These are phyloP conservation scores for Tillandsia leiboldiana DNA, from an alignment of 176 grass and related monocot genomes.

Conservation along the genomic window DNA sequence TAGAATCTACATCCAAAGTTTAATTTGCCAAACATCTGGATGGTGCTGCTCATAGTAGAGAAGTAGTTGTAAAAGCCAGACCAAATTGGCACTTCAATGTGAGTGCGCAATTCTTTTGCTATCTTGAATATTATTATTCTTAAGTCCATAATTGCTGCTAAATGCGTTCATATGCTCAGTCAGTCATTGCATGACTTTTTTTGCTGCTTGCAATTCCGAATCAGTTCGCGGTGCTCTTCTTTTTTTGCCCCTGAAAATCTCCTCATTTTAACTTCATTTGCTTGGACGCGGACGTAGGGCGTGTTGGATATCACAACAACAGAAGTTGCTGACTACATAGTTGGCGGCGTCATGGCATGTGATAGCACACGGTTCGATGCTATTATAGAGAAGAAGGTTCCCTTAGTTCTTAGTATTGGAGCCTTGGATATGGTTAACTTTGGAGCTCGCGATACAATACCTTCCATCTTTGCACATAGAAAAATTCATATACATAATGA, in stretches of 20 bases:
- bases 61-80: no score
- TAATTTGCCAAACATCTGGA: no score
- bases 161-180: neutral
- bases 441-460: slow-evolving; percentile 67
- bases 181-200: neutral
- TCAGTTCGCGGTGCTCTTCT: neutral
- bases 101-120: neutral
- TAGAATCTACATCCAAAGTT: no score
- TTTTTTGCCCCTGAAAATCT: neutral
- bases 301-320: slow-evolving; percentile 93
- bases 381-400: slow-evolving; percentile 63
- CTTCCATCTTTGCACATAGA: slow-evolving; percentile 60
- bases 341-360: slow-evolving; percentile 87
- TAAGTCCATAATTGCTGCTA: neutral
- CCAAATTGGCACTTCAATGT: neutral
- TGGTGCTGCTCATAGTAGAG: no score
- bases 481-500: slow-evolving; percentile 86
- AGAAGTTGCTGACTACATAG: slow-evolving; percentile 87
- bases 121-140: neutral
- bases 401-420: slow-evolving; percentile 84
- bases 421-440: slow-evolving; percentile 99
- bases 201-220: slow-evolving; percentile 8
- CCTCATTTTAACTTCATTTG: slow-evolving; percentile 18
- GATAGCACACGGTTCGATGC: slow-evolving; percentile 70
- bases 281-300: slow-evolving; percentile 45